Evolutionary conservation across 1,284 basidiomycete species (phyloP).

Genomic region (Pascua sp.): DNA sequence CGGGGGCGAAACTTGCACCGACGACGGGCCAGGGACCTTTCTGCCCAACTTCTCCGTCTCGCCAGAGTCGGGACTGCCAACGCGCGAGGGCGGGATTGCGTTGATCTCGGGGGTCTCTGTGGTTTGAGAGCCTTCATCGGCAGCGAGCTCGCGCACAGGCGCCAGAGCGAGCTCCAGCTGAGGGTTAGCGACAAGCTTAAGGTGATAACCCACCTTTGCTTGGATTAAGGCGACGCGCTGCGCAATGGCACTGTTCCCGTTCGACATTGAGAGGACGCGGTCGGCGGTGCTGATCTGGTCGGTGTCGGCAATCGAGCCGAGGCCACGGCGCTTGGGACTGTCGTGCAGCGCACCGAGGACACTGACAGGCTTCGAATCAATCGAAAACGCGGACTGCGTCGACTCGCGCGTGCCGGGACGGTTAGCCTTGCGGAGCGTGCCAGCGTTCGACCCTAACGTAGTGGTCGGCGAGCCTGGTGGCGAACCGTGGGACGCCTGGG

Average conservation of each 20-base stretch:
- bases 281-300: constrained; percentile 18
- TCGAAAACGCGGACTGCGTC: constrained; percentile 19
- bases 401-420: constrained; percentile 25
- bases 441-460: neutral
- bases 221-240: constrained; percentile 30
- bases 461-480: no score
- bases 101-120: neutral
- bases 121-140: neutral
- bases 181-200: neutral
- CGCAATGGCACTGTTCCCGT: constrained; percentile 12
- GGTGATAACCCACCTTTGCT: constrained; percentile 23
- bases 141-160: constrained; percentile 8
- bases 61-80: no score
- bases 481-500: neutral
- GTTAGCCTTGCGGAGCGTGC: constrained; percentile 2
- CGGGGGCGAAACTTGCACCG: no score
- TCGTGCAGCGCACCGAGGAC: constrained; percentile 23
- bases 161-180: constrained; percentile 27
- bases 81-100: neutral
- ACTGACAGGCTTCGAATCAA: constrained; percentile 20
- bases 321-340: constrained; percentile 12
- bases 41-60: no score
- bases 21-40: no score
- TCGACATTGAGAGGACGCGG: constrained; percentile 2
- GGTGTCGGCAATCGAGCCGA: constrained; percentile 17